A percentile compares a stretch with the other conserved stretches of the same genome.
Conservation (phyloP, 176 grass and related monocot species). For the Avena sativa region DNA sequence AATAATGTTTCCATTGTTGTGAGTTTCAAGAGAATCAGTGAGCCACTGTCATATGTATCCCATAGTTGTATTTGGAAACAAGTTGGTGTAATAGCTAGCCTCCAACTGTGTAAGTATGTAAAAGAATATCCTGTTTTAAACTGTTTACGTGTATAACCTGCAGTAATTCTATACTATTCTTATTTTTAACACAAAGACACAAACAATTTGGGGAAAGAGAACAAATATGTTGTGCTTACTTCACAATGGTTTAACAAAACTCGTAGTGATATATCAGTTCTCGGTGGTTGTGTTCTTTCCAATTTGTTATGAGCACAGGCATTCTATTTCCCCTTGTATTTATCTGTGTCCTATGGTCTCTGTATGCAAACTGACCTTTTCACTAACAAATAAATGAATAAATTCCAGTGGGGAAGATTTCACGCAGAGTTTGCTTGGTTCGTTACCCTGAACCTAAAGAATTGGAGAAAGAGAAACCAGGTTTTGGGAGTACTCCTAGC, state of each 20-base stretch:
- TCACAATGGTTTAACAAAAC: background rate
- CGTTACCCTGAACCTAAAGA: conserved; percentile 71
- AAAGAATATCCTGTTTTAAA: conserved; percentile 1
- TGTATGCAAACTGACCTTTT: conserved; percentile 33
- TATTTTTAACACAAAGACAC: conserved; percentile 5
- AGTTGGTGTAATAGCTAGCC: conserved; percentile 2
- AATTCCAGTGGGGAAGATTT: conserved; percentile 77
- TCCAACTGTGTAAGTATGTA: conserved; percentile 11
- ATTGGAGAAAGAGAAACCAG: conserved; percentile 61
- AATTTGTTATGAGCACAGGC: background rate
- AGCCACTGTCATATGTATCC: background rate
- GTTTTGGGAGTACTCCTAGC: conserved; percentile 45
- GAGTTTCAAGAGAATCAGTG: background rate
- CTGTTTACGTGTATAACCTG: background rate
- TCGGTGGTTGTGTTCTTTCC: background rate
- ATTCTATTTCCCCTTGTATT: background rate
- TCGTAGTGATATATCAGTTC: background rate
- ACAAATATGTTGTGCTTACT: background rate
- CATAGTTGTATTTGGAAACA: conserved; percentile 23
- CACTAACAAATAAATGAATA: conserved; percentile 36
- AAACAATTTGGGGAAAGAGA: background rate
- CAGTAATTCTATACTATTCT: conserved; percentile 11
- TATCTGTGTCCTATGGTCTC: conserved; percentile 6
- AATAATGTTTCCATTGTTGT: conserved; percentile 30
- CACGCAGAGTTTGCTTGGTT: conserved; percentile 68